These are phyloP conservation scores for Aspergillus calidoustus DNA, from an alignment of 2,329 filamentous ascomycete genomes.

Conservation along the genomic window DNA sequence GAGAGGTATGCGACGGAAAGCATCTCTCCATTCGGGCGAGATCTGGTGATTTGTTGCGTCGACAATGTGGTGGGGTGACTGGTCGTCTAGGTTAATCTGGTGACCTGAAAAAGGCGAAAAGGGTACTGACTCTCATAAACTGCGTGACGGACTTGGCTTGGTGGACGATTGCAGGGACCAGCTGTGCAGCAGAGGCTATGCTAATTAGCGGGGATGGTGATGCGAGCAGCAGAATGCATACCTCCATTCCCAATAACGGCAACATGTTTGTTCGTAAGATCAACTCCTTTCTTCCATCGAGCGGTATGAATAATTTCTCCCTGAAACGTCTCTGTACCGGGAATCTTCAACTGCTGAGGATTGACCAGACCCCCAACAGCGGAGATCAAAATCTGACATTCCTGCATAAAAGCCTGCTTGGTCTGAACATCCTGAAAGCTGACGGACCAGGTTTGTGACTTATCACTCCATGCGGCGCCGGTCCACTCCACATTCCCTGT, in stretches of 20 bases:
- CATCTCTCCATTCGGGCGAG: background rate
- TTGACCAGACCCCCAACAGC: constrained; percentile 17
- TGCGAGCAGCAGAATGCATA: background rate
- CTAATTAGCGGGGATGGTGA: background rate
- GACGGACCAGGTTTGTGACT: constrained; percentile 10
- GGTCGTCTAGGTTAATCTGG: background rate
- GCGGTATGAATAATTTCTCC: constrained; percentile 18
- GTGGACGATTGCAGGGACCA: constrained; percentile 14
- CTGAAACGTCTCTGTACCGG: constrained; percentile 8
- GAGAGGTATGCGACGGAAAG: constrained; percentile 5
- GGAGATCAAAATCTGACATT: constrained; percentile 17
- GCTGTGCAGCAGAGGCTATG: constrained; percentile 15
- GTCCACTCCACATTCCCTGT: constrained; percentile 13
- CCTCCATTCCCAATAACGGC: constrained; percentile 19
- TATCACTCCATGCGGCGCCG: constrained; percentile 12
- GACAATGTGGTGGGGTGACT: constrained; percentile 14
- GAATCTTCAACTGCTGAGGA: constrained; percentile 7
- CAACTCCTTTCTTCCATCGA: constrained; percentile 11
- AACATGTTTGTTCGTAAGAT: constrained; percentile 18
- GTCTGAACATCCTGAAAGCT: constrained; percentile 10
- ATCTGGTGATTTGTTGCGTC: constrained; percentile 2
- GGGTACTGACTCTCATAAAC: constrained; percentile 15
- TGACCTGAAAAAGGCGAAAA: too few species aligned
- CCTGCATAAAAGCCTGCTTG: constrained; percentile 4
- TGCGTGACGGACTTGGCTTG: constrained; percentile 12